phyloP scores from a whole-genome alignment of 345 rosid species.

The Hibiscus mutabilis region DNA sequence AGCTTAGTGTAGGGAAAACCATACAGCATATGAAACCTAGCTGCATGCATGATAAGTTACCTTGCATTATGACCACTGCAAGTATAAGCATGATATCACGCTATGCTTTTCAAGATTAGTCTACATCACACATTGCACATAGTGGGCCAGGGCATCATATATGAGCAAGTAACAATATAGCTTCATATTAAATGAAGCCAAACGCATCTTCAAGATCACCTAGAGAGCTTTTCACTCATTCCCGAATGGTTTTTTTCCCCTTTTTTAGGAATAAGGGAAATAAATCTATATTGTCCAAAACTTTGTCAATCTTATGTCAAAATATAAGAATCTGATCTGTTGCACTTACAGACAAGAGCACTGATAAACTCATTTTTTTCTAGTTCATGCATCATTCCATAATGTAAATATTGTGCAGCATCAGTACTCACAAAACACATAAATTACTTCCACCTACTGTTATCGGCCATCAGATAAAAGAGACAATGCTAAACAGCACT shows the following conservation, averaged over 20 bases:
- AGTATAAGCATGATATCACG: background rate
- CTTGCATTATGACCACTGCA: background rate
- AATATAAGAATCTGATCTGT: background rate
- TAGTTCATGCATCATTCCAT: background rate
- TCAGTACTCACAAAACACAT: background rate
- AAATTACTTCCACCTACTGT: background rate
- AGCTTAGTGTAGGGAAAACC: background rate
- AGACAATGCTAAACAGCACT: background rate
- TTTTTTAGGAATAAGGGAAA: background rate
- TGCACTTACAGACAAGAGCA: background rate
- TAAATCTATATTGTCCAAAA: background rate
- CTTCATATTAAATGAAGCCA: background rate
- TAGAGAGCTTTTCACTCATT: background rate
- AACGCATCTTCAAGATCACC: background rate
- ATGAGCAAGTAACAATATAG: background rate
- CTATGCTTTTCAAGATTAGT: background rate
- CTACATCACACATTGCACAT: background rate
- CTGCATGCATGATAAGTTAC: background rate
- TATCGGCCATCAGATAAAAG: background rate
- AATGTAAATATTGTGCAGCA: background rate
- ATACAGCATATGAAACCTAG: background rate
- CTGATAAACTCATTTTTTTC: background rate
- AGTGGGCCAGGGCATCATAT: background rate
- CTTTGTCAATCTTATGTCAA: background rate
- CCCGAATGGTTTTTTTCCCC: background rate